Conservation (phyloP, 2,329 filamentous ascomycete species). For the Sporothrix euskadiensis region DNA sequence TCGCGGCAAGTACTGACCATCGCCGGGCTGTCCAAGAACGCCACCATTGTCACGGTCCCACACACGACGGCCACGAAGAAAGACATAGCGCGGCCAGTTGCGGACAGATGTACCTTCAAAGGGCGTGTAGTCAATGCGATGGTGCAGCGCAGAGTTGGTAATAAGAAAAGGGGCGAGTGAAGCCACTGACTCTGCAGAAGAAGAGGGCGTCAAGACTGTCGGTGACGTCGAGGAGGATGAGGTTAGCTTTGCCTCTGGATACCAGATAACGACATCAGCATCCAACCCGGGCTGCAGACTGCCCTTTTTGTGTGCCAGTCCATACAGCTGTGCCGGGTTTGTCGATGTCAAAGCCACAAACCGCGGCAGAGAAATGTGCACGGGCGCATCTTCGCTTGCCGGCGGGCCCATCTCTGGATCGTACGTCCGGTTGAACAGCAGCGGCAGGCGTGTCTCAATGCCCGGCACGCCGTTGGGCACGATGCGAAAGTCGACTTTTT, state of each 20-base stretch:
- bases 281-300: conserved; percentile 52
- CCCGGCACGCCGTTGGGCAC: conserved; percentile 61
- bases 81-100: conserved; percentile 63
- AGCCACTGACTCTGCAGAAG: background rate
- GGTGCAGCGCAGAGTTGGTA: conserved; percentile 55
- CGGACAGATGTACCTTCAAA: conserved; percentile 58
- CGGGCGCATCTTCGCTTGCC: conserved; percentile 29
- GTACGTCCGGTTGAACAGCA: conserved; percentile 44
- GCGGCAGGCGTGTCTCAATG: conserved; percentile 56
- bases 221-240: background rate
- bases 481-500: conserved; percentile 46
- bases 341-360: conserved; percentile 58
- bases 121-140: conserved; percentile 63
- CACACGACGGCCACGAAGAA: conserved; percentile 58
- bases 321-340: conserved; percentile 59
- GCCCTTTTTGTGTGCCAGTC: conserved; percentile 53
- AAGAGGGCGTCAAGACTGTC: background rate
- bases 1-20: conserved; percentile 52
- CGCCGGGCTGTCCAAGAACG: conserved; percentile 49
- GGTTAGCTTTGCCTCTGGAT: conserved; percentile 43
- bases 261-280: conserved; percentile 61
- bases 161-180: conserved; percentile 15
- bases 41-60: conserved; percentile 57
- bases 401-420: conserved; percentile 24
- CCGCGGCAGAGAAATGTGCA: conserved; percentile 47